Percentiles rank a stretch among this genome's conserved stretches.
These are phyloP conservation scores for Neurospora hispaniola DNA, from an alignment of 495 filamentous ascomycete species.

Conservation along the genomic window DNA sequence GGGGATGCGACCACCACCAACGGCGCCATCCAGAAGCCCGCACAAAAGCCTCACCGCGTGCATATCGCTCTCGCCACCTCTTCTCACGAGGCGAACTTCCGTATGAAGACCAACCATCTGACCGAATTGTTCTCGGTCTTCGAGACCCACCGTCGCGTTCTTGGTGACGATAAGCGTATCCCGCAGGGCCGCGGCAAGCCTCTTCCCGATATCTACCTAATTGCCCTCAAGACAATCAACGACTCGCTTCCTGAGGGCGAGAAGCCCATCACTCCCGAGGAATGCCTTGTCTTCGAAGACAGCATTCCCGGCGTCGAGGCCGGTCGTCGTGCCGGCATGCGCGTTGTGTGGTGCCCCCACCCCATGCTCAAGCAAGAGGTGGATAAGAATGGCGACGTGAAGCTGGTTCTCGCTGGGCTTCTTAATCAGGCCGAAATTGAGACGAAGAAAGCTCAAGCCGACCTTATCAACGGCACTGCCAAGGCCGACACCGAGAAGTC, in stretches of 20 bases:
- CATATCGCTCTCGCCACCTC: conserved; percentile 85
- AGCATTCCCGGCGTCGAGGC: conserved; percentile 87
- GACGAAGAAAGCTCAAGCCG: conserved; percentile 43
- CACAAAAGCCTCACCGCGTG: conserved; percentile 33
- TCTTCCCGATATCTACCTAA: conserved; percentile 84
- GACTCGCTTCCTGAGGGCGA: conserved; percentile 51
- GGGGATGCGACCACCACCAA: conserved; percentile 3
- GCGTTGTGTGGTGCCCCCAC: conserved; percentile 89
- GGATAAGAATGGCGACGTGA: conserved; percentile 49
- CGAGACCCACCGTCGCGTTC: conserved; percentile 51
- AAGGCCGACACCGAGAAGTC: conserved; percentile 41
- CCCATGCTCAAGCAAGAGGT: conserved; percentile 66
- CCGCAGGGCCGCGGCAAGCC: conserved; percentile 77
- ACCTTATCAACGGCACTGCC: conserved; percentile 41
- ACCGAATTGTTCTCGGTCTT: conserved; percentile 64
- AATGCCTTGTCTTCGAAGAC: conserved; percentile 96
- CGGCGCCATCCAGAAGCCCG: not conserved
- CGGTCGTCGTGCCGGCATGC: conserved; percentile 85
- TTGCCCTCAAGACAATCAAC: conserved; percentile 83
- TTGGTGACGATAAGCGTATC: conserved; percentile 83
- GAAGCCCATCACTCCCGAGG: conserved; percentile 61
- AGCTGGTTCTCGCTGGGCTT: conserved; percentile 72
- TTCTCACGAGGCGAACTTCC: conserved; percentile 57
- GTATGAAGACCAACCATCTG: conserved; percentile 62
- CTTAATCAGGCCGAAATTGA: conserved; percentile 54